Percentiles rank a stretch among this genome's conserved stretches.
Conservation (phyloP, 2,329 filamentous ascomycete genomes). For the Dactylellina cionopaga region DNA sequence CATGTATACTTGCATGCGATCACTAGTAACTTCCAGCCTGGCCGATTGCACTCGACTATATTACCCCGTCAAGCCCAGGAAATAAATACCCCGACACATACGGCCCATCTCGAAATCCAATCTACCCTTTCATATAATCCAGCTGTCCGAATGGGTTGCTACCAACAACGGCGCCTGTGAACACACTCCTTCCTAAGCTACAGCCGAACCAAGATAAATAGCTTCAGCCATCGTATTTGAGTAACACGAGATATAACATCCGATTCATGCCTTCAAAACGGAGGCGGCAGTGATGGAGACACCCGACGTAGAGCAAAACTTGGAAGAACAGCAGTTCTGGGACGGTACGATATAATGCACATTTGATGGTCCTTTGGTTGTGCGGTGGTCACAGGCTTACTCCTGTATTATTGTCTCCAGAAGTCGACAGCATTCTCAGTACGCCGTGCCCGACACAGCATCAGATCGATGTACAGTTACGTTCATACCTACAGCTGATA, state of each 20-base stretch:
- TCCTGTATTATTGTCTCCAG: constrained; percentile 61
- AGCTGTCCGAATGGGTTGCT: not conserved
- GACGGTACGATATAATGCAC: constrained; percentile 70
- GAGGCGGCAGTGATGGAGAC: constrained; percentile 39
- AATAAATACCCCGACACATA: constrained; percentile 16
- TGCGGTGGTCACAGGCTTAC: too few species aligned
- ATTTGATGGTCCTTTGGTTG: constrained; percentile 13
- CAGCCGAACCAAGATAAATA: too few species aligned
- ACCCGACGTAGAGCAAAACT: constrained; percentile 59
- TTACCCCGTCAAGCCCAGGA: constrained; percentile 23
- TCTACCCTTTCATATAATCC: not conserved
- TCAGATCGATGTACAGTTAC: constrained; percentile 83
- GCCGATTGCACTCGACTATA: constrained; percentile 5
- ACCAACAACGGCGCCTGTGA: not conserved
- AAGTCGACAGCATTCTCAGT: constrained; percentile 74
- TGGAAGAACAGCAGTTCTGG: constrained; percentile 87
- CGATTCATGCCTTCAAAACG: constrained; percentile 52
- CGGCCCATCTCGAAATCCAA: constrained; percentile 12
- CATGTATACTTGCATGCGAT: constrained; percentile 27
- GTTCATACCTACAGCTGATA: constrained; percentile 82
- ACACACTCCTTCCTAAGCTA: not conserved
- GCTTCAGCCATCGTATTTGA: not conserved
- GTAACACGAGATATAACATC: constrained; percentile 1
- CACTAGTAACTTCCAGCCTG: constrained; percentile 34
- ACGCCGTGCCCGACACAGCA: constrained; percentile 70